A percentile compares a stretch with the other conserved stretches of the same genome.
Evolutionary conservation across 352 stramenopile genomes (phyloP).

Genomic region (Phytophthora fragariae): DNA sequence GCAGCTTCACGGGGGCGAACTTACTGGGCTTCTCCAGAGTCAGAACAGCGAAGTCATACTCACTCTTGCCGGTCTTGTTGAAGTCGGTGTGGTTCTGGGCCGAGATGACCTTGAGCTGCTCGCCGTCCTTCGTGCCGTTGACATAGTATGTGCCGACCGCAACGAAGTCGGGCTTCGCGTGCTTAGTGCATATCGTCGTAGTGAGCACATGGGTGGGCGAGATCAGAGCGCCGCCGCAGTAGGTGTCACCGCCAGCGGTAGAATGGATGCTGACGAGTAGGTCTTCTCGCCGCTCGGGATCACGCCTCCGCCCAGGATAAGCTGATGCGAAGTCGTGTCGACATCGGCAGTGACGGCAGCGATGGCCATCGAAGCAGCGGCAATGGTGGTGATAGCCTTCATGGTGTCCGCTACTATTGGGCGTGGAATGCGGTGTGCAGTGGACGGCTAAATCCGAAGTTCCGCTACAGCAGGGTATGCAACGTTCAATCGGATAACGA

Average conservation of each 20-base stretch:
- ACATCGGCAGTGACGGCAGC: not conserved
- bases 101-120: slow-evolving; percentile 25
- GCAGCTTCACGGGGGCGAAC: slow-evolving; percentile 41
- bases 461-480: not conserved
- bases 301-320: slow-evolving; percentile 45
- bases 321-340: slow-evolving; percentile 17
- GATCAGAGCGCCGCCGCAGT: slow-evolving; percentile 24
- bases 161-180: slow-evolving; percentile 3
- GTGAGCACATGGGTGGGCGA: slow-evolving; percentile 20
- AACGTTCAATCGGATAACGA: too few relatives aligned
- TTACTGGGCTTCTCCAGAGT: slow-evolving; percentile 44
- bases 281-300: slow-evolving; percentile 44
- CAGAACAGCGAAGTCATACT: slow-evolving; percentile 48
- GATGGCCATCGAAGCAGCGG: slow-evolving; percentile 16
- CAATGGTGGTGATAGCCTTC: slow-evolving; percentile 19
- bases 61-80: slow-evolving; percentile 1
- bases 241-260: slow-evolving; percentile 20
- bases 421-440: slow-evolving; percentile 22
- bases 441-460: slow-evolving; percentile 22
- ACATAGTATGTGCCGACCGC: slow-evolving; percentile 28
- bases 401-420: slow-evolving; percentile 4
- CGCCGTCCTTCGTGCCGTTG: slow-evolving; percentile 29
- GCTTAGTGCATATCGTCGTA: slow-evolving; percentile 12
- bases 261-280: slow-evolving; percentile 39
- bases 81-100: slow-evolving; percentile 12